A percentile compares a stretch with the other conserved stretches of the same genome.
Conservation (phyloP, 116 monocot genomes). For the Papilionanthe hybrid region DNA sequence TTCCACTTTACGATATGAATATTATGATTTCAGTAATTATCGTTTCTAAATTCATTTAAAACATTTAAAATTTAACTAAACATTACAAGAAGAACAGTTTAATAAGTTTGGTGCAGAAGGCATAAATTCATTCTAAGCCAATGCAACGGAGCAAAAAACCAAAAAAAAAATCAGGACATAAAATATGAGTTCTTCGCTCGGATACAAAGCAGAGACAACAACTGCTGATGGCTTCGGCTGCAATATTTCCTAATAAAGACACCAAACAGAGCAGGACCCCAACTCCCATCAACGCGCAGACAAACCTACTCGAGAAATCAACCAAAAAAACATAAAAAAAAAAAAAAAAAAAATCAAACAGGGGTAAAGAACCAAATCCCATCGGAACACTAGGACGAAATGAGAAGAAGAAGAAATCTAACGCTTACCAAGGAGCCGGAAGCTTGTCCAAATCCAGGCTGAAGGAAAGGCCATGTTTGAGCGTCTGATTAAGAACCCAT, state of each 20-base stretch:
- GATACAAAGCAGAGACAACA: no score
- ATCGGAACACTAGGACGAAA: not conserved
- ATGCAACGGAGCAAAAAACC: no score
- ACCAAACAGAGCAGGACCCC: constrained; percentile 47
- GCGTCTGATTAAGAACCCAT: constrained; percentile 50
- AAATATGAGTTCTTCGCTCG: constrained; percentile 9
- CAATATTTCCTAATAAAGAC: constrained; percentile 48
- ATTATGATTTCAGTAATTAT: not conserved
- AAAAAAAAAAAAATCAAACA: no score
- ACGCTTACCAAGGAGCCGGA: constrained; percentile 48
- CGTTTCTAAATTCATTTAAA: not conserved
- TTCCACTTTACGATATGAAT: not conserved
- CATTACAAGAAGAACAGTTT: not conserved
- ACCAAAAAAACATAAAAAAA: not conserved
- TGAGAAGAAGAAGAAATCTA: not conserved
- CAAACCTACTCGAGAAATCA: constrained; percentile 34
- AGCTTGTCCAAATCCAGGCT: constrained; percentile 23
- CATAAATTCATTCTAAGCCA: no score
- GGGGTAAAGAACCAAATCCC: not conserved
- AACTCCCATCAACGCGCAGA: constrained; percentile 38
- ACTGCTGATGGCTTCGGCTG: constrained; percentile 53
- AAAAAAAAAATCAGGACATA: not conserved
- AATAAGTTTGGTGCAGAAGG: not conserved
- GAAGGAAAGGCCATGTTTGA: constrained; percentile 3
- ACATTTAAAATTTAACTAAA: not conserved